These are phyloP conservation scores for Yamadazyma epiphylla DNA, from an alignment of 1,139 yeast species.

Conservation along the genomic window DNA sequence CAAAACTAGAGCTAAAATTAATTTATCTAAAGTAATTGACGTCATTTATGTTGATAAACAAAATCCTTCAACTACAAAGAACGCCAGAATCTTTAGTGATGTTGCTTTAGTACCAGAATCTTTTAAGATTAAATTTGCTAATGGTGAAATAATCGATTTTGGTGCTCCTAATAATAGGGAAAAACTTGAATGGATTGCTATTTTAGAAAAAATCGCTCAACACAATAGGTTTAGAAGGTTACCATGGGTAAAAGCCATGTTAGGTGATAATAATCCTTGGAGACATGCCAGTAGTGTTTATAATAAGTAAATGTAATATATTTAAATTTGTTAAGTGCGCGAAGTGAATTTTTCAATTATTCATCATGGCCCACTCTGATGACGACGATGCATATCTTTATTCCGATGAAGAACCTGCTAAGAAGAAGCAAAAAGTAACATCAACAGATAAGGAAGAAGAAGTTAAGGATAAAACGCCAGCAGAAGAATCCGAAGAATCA, in stretches of 20 bases:
- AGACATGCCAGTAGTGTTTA: constrained; percentile 6
- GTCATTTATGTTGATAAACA: constrained; percentile 49
- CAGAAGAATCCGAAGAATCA: constrained; percentile 31
- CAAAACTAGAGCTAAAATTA: constrained; percentile 65
- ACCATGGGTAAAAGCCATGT: constrained; percentile 66
- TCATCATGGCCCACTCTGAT: constrained; percentile 35
- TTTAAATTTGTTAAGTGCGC: no score
- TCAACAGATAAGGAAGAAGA: constrained; percentile 16
- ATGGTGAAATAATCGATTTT: constrained; percentile 68
- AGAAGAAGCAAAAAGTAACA: constrained; percentile 17
- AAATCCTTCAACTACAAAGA: constrained; percentile 25
- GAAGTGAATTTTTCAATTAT: background rate
- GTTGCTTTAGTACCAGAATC: constrained; percentile 59
- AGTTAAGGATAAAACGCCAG: constrained; percentile 20
- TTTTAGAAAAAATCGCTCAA: constrained; percentile 50
- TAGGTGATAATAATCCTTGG: constrained; percentile 18
- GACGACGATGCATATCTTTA: constrained; percentile 86
- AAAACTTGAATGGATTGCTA: constrained; percentile 52
- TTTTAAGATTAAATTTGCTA: constrained; percentile 59
- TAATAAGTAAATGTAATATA: constrained; percentile 6
- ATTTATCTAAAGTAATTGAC: constrained; percentile 57
- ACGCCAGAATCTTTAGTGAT: constrained; percentile 60
- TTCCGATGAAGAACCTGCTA: constrained; percentile 45
- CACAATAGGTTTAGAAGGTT: constrained; percentile 55
- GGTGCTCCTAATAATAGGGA: constrained; percentile 61